A percentile compares a stretch with the other conserved stretches of the same genome.
Conservation (phyloP, 2,329 filamentous ascomycete species). For the Simplicillium sp. region DNA sequence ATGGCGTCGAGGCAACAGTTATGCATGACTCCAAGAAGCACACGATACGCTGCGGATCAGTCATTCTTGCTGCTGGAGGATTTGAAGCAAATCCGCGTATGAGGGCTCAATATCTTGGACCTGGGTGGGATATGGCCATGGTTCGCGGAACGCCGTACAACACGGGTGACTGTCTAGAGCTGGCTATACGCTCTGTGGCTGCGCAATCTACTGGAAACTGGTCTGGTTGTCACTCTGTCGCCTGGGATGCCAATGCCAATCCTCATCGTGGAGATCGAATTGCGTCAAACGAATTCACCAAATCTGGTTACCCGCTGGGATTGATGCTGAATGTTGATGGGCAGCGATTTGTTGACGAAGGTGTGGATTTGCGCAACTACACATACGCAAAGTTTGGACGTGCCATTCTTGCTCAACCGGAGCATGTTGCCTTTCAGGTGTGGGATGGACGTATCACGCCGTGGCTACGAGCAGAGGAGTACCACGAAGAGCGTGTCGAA, state of each 20-base stretch:
- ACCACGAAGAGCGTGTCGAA: conserved; percentile 45
- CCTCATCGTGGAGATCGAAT: conserved; percentile 42
- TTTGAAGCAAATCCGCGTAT: conserved; percentile 53
- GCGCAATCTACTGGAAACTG: conserved; percentile 49
- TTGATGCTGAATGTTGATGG: conserved; percentile 54
- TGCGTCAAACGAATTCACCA: conserved; percentile 59
- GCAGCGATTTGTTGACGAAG: conserved; percentile 56
- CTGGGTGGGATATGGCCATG: conserved; percentile 51
- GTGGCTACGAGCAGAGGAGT: conserved; percentile 53
- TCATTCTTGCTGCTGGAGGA: conserved; percentile 51
- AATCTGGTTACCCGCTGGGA: conserved; percentile 58
- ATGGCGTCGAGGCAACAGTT: conserved; percentile 19
- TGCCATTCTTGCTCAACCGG: conserved; percentile 50
- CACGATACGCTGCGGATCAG: conserved; percentile 24
- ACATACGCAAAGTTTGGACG: conserved; percentile 58
- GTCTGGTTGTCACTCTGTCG: conserved; percentile 55
- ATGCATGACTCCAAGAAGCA: conserved; percentile 16
- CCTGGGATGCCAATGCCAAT: conserved; percentile 55
- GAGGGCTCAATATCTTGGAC: conserved; percentile 42
- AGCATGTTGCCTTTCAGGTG: conserved; percentile 51
- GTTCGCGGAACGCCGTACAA: conserved; percentile 58
- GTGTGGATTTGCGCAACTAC: conserved; percentile 54
- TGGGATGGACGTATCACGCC: conserved; percentile 45
- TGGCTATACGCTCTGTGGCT: conserved; percentile 38
- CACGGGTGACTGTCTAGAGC: conserved; percentile 46